A percentile compares a stretch with the other conserved stretches of the same genome.
phyloP scores from a whole-genome alignment of 163 green algal species.

The Chlorella variabilis region DNA sequence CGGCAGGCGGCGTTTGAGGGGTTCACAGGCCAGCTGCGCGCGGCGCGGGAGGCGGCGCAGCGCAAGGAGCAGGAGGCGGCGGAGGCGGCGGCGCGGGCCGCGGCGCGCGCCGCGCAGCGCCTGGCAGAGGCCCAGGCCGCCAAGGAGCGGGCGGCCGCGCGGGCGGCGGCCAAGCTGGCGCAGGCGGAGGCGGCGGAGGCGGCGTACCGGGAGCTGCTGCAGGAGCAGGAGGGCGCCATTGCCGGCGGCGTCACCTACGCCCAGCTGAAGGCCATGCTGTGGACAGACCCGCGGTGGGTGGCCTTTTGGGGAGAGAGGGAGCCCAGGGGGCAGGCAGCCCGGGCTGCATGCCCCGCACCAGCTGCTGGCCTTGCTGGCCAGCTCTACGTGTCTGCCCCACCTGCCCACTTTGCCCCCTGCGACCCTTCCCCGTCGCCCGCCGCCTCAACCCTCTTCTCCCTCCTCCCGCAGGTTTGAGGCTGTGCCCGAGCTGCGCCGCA shows the following conservation, averaged over 20 bases:
- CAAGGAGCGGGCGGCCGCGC: constrained; percentile 10
- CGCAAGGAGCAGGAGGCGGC: constrained; percentile 2
- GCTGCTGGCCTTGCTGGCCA: no score
- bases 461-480: constrained; percentile 17
- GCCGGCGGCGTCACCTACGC: not conserved
- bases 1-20: constrained; percentile 20
- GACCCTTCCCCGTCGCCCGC: no score
- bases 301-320: no score
- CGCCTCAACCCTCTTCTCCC: no score
- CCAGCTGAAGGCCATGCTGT: constrained; percentile 33
- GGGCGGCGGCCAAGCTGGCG: not conserved
- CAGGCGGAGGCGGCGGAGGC: constrained; percentile 6
- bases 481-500: constrained; percentile 6
- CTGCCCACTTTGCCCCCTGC: no score
- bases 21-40: constrained; percentile 1
- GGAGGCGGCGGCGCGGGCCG: constrained; percentile 13
- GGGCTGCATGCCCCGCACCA: no score
- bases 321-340: not conserved
- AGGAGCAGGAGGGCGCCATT: constrained; percentile 5
- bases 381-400: no score
- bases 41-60: not conserved
- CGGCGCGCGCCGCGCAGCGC: constrained; percentile 2
- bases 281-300: constrained; percentile 26
- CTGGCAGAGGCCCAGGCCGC: constrained; percentile 5
- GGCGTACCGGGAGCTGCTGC: constrained; percentile 29